A percentile compares a stretch with the other conserved stretches of the same genome.
These are phyloP conservation scores for Neurospora discreta DNA, from an alignment of 495 filamentous ascomycete genomes.

Conservation along the genomic window DNA sequence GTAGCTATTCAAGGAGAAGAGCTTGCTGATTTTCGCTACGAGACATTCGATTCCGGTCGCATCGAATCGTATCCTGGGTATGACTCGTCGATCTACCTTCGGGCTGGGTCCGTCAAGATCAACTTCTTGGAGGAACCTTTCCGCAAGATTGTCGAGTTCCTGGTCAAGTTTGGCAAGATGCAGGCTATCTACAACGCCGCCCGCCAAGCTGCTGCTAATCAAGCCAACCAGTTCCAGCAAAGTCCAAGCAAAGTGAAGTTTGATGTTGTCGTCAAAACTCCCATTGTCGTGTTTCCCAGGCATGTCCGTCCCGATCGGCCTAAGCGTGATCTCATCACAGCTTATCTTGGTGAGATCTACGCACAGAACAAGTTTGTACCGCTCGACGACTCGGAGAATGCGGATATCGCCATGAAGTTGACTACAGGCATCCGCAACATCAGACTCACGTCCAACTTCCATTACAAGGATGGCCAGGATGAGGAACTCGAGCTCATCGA, in stretches of 20 bases:
- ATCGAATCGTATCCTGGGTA: conserved; percentile 75
- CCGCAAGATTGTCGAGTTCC: conserved; percentile 94
- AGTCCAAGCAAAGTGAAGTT: conserved; percentile 84
- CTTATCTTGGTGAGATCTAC: conserved; percentile 94
- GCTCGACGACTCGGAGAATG: conserved; percentile 57
- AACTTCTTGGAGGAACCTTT: conserved; percentile 96
- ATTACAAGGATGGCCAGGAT: conserved; percentile 57
- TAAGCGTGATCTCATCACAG: conserved; percentile 71
- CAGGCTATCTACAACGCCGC: conserved; percentile 98
- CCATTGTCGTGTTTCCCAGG: conserved; percentile 87
- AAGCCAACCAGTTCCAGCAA: conserved; percentile 86
- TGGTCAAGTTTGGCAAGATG: conserved; percentile 98
- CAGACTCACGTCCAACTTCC: conserved; percentile 76
- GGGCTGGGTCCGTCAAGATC: conserved; percentile 87
- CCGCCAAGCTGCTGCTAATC: conserved; percentile 85
- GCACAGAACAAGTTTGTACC: conserved; percentile 84
- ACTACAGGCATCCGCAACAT: conserved; percentile 87
- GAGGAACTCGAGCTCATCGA: conserved; percentile 95
- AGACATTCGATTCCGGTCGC: conserved; percentile 76
- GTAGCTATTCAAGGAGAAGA: conserved; percentile 91
- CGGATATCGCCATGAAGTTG: conserved; percentile 75
- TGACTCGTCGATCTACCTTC: conserved; percentile 77
- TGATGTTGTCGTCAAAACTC: conserved; percentile 84
- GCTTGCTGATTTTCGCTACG: conserved; percentile 94
- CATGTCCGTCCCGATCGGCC: conserved; percentile 46